A percentile compares a stretch with the other conserved stretches of the same genome.
Evolutionary conservation across 371 early-diverging fungal species (phyloP).

Genomic region (Aphelidium insulamus): DNA sequence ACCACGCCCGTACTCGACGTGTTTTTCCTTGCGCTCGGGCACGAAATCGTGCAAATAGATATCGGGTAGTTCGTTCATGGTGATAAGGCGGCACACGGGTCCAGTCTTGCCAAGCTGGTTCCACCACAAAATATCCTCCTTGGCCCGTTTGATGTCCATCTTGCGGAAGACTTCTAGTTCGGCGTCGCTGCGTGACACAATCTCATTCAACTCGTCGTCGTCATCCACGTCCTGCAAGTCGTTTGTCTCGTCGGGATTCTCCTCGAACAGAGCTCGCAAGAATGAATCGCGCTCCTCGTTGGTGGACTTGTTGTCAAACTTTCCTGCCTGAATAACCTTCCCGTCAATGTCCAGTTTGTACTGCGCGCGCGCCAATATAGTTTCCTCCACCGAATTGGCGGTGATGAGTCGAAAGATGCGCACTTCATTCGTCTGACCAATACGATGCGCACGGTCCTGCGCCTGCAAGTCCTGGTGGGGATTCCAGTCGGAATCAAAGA

Average conservation of each 20-base stretch:
- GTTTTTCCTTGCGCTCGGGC: conserved; percentile 21
- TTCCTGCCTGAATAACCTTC: conserved; percentile 96
- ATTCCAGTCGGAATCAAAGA: conserved; percentile 99
- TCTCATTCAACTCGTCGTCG: conserved; percentile 69
- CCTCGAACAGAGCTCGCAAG: conserved; percentile 61
- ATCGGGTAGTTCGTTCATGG: conserved; percentile 68
- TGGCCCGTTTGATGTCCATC: conserved; percentile 42
- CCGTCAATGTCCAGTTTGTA: conserved; percentile 91
- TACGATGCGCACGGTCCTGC: conserved; percentile 99
- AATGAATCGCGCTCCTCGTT: conserved; percentile 79
- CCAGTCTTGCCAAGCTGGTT: conserved; percentile 12
- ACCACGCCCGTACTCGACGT: conserved; percentile 40
- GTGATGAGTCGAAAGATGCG: conserved; percentile 93
- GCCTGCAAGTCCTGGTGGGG: conserved; percentile 98
- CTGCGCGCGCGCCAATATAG: conserved; percentile 85
- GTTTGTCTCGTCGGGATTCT: conserved; percentile 30
- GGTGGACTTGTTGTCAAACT: conserved; percentile 89
- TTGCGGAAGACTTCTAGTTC: conserved; percentile 41
- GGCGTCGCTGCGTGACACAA: conserved; percentile 46
- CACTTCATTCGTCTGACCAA: conserved; percentile 99
- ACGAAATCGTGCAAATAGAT: conserved; percentile 39
- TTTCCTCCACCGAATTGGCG: conserved; percentile 87
- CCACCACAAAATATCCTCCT: conserved; percentile 15
- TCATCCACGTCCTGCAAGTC: conserved; percentile 37
- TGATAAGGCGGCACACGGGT: conserved; percentile 49